Evolutionary conservation across 2,329 filamentous ascomycete species (phyloP).

Genomic region (Pestalotiopsis sp.): DNA sequence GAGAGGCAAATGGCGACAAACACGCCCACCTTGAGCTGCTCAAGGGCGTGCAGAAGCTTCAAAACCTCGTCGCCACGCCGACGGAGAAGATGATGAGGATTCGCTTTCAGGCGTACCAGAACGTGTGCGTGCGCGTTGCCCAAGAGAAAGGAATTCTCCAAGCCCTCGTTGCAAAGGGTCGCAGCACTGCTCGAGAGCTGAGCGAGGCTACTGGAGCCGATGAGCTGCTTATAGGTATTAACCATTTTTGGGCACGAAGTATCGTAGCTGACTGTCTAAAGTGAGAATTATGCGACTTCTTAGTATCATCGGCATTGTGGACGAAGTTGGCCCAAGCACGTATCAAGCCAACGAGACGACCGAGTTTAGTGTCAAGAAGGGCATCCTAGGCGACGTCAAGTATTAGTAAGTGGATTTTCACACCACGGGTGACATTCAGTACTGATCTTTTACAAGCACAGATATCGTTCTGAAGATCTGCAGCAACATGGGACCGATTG

Average conservation of each 20-base stretch:
- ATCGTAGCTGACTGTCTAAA: no score
- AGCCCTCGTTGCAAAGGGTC: neutral
- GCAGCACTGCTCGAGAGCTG: neutral
- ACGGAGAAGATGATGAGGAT: conserved; percentile 2
- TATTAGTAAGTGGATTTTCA: neutral
- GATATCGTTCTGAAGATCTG: neutral
- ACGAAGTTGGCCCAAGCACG: neutral
- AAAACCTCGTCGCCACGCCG: conserved; percentile 1
- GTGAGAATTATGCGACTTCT: conserved; percentile 6
- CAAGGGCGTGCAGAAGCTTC: conserved; percentile 1
- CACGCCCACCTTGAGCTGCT: neutral
- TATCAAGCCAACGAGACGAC: conserved; percentile 11
- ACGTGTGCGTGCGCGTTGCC: neutral
- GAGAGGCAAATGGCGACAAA: conserved; percentile 6
- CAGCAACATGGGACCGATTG: conserved; percentile 8
- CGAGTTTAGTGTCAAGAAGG: neutral
- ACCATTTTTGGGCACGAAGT: no score
- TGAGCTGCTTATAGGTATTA: neutral
- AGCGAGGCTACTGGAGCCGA: neutral
- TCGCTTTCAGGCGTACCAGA: conserved; percentile 3
- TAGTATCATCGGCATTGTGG: conserved; percentile 1
- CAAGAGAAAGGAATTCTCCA: conserved; percentile 4
- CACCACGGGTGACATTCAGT: neutral
- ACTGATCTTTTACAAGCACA: neutral
- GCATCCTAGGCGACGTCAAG: conserved; percentile 6